These are phyloP conservation scores for Leccinum disarticulatum DNA, from an alignment of 768 basidiomycete genomes.

Conservation along the genomic window DNA sequence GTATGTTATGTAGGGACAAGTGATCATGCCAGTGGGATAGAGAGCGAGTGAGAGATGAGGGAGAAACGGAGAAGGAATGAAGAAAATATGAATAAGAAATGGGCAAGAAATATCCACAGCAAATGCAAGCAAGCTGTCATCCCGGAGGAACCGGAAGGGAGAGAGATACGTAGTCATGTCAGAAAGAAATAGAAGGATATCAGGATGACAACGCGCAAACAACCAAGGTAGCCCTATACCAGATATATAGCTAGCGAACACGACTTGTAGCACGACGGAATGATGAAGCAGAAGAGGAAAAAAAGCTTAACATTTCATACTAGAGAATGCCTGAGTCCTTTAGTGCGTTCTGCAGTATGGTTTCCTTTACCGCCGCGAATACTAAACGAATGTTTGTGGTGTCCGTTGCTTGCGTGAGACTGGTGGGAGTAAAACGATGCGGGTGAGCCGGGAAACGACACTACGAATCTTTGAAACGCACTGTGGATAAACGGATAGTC, in stretches of 20 bases:
- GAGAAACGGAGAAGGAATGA: no score
- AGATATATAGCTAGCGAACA: conserved; percentile 26
- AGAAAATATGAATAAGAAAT: conserved; percentile 3
- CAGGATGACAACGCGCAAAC: not conserved
- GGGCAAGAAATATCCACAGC: conserved; percentile 30
- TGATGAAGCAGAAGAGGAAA: not conserved
- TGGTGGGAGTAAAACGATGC: conserved; percentile 19
- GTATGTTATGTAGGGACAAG: conserved; percentile 1
- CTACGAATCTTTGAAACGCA: conserved; percentile 36
- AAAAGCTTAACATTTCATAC: not conserved
- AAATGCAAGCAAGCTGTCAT: conserved; percentile 29
- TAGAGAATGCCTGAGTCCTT: conserved; percentile 83
- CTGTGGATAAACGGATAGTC: conserved; percentile 91
- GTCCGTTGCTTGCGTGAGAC: conserved; percentile 87
- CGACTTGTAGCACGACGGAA: conserved; percentile 11
- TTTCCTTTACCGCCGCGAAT: conserved; percentile 89
- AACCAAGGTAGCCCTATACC: not conserved
- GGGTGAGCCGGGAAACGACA: not conserved
- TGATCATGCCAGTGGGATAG: conserved; percentile 19
- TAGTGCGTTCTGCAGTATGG: conserved; percentile 87
- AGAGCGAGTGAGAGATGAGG: no score
- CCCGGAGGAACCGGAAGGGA: not conserved
- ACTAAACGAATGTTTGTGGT: conserved; percentile 80
- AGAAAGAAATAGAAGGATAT: not conserved
- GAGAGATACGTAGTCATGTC: not conserved